phyloP scores from a whole-genome alignment of 2,329 filamentous ascomycete genomes.

The Penicillium sp. region DNA sequence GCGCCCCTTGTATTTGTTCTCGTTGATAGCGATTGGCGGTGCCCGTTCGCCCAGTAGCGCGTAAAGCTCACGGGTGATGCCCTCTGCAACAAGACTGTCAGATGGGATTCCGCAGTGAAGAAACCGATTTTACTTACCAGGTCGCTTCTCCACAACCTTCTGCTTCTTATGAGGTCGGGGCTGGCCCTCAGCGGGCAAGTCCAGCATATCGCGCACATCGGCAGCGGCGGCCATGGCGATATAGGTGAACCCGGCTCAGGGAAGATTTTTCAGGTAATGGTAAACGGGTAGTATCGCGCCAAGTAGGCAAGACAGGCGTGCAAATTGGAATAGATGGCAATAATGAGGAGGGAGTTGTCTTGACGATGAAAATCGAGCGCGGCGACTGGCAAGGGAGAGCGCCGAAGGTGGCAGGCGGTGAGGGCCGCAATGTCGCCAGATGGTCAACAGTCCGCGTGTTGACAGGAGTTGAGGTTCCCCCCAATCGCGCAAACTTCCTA shows the following conservation, averaged over 20 bases:
- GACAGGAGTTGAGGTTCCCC: constrained; percentile 12
- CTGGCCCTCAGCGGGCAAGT: constrained; percentile 64
- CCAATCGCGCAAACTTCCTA: constrained; percentile 12
- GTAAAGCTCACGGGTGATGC: constrained; percentile 51
- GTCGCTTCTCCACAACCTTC: constrained; percentile 61
- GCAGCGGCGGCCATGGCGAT: constrained; percentile 65
- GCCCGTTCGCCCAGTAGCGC: constrained; percentile 52
- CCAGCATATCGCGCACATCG: constrained; percentile 86
- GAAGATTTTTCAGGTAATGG: neutral
- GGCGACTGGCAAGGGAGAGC: constrained; percentile 25
- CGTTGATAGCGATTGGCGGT: constrained; percentile 52
- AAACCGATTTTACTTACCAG: constrained; percentile 44
- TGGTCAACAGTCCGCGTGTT: constrained; percentile 20
- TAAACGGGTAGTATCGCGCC: neutral
- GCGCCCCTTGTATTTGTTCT: constrained; percentile 53
- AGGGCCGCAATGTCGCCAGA: constrained; percentile 23
- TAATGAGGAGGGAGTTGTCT: constrained; percentile 3
- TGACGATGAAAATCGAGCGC: constrained; percentile 20
- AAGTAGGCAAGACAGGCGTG: neutral
- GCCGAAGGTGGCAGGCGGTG: constrained; percentile 23
- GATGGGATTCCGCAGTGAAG: neutral
- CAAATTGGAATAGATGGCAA: neutral
- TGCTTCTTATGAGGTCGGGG: constrained; percentile 70
- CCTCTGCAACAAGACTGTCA: constrained; percentile 35
- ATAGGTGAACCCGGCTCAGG: constrained; percentile 2